Base-by-base conservation (phyloP, 352 stramenopile species). In the Pythium periplocum region DNA sequence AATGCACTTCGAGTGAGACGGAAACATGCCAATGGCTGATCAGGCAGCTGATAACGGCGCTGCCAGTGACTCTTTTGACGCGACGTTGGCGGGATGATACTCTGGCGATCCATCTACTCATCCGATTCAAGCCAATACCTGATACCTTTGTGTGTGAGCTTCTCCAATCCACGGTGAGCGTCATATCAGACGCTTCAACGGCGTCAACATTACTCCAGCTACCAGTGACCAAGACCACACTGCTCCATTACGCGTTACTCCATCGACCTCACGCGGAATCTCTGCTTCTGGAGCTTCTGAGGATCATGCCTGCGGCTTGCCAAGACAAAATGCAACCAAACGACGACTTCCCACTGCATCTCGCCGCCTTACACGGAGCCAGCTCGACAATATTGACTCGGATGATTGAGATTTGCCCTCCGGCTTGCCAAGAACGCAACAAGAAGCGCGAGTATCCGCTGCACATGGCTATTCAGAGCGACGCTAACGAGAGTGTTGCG, bases 231-330 rank as follows among this genome's bases (percentile, higher is more conserved):
- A 51, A 56, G 11, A 82, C 66, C 26, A 85, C 79, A 5, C 57
- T 87, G 10, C 51, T 90, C 33, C 80, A 88, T 17, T 90, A 85
- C 34, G 63, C 57, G 8, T 48, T 88, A 5, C 48, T 87, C 0
- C 73, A 87, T 51, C 65, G 78, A 17, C 54, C 66, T 4, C 33
- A 48, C 11, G 45, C 55, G n/a, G 57, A 58, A 0, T 38, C 34
- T n/a, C 51, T 84, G 26, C 40, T 85, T 0, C 54, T 65, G 9
- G 38, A 64, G 26, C 17, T 90, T 6, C 30, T 87, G 2, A 47
- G 55, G 0, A 40, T 40, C 4, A 67, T 75, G 54, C 69, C 75
- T 3, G 50, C 44, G 12, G 56, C 69, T 9, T 73, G 66, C 45
- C 56, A 30, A n/a, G 38, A 48, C 2, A 31, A 9, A 3, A 69